phyloP scores from a whole-genome alignment of 148 eudicot genomes.

The Heliosperma pusillum region DNA sequence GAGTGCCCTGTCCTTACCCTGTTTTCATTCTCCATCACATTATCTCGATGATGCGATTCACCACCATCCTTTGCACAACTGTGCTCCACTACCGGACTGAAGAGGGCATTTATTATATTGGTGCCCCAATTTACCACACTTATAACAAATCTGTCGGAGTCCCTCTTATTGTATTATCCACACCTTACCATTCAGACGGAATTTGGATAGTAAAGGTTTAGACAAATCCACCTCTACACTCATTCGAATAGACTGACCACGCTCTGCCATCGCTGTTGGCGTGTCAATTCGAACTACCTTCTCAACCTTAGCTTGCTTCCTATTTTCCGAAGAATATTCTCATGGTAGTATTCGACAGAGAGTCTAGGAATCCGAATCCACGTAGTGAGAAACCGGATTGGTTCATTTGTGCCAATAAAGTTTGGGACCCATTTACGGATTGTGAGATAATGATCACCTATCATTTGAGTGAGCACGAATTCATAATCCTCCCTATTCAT shows the following conservation, averaged over 20 bases:
- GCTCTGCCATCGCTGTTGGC: neutral
- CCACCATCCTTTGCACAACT: too few species aligned
- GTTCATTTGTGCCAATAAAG: neutral
- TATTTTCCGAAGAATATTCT: neutral
- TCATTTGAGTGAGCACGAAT: neutral
- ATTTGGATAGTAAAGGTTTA: neutral
- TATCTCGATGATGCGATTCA: too few species aligned
- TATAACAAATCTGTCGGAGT: neutral
- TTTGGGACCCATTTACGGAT: neutral
- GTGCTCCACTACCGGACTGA: neutral
- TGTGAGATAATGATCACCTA: neutral
- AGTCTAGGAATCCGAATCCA: neutral
- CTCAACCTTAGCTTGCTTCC: too few species aligned
- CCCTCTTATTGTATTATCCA: neutral
- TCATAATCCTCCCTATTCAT: neutral
- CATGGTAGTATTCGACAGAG: neutral
- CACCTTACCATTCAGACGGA: neutral
- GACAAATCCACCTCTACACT: neutral
- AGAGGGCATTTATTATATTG: neutral
- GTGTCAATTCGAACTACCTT: neutral
- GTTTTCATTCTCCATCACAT: too few species aligned
- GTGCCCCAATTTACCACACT: neutral
- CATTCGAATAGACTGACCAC: neutral
- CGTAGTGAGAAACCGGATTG: neutral
- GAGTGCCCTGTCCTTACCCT: too few species aligned